Evolutionary conservation across 1,284 basidiomycete genomes (phyloP).

Genomic region (Chalciporus sp.): DNA sequence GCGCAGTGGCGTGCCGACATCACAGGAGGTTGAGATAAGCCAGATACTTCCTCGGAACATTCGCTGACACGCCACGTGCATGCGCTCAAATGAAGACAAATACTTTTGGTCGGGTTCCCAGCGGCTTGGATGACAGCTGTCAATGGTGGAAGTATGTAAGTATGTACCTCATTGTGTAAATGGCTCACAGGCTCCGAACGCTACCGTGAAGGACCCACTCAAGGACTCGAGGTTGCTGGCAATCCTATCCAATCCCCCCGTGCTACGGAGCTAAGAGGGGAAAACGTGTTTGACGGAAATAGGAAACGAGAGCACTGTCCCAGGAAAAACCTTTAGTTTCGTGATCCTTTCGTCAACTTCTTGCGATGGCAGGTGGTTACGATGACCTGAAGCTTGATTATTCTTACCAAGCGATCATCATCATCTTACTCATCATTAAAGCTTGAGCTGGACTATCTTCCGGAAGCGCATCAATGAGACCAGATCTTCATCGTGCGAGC

Average conservation of each 20-base stretch:
- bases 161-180: neutral
- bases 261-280: neutral
- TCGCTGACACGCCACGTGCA: no score
- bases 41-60: neutral
- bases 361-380: neutral
- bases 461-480: no score
- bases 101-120: neutral
- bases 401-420: neutral
- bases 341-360: neutral
- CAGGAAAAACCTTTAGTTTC: neutral
- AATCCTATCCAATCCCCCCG: neutral
- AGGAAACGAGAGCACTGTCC: neutral
- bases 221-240: neutral
- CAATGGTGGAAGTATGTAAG: neutral
- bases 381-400: neutral
- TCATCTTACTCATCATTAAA: neutral
- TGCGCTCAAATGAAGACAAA: neutral
- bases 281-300: conserved; percentile 1
- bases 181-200: neutral
- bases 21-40: neutral
- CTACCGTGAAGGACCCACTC: neutral
- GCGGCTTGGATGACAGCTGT: neutral
- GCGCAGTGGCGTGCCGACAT: neutral
- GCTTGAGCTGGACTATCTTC: neutral
- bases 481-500: neutral